Percentiles rank a stretch among this genome's conserved stretches.
Evolutionary conservation across 169 alveolate genomes (phyloP).

Genomic region (Cryptosporidium tyzzeri): DNA sequence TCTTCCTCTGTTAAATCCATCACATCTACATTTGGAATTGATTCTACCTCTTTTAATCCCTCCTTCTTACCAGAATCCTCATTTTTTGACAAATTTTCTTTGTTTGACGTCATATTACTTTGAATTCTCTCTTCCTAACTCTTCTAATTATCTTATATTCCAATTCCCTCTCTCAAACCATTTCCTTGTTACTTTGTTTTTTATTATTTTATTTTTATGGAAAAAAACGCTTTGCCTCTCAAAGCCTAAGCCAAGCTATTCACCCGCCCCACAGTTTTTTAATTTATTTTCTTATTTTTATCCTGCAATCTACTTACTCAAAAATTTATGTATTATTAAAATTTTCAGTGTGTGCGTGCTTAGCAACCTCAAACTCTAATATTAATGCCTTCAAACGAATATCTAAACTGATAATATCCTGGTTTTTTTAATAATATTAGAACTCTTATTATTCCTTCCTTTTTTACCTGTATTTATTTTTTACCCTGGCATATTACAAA

Average conservation of each 20-base stretch:
- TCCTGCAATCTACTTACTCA: neutral
- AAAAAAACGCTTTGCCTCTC: constrained; percentile 9
- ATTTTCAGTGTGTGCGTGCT: neutral
- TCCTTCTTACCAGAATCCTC: neutral
- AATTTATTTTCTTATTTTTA: neutral
- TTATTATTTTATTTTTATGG: neutral
- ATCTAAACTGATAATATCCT: neutral
- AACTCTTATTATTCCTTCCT: neutral
- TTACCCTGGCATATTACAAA: too few species aligned
- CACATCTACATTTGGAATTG: constrained; percentile 22
- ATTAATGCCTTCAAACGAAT: neutral
- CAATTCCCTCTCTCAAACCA: constrained; percentile 5
- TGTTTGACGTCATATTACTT: constrained; percentile 26
- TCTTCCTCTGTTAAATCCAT: constrained; percentile 75
- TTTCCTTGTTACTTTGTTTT: constrained; percentile 1
- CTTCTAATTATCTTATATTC: constrained; percentile 3
- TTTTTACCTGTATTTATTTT: too few species aligned
- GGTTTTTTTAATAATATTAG: too few species aligned
- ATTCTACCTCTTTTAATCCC: neutral
- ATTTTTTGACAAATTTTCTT: constrained; percentile 37
- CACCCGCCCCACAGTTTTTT: constrained; percentile 64
- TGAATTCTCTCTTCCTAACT: constrained; percentile 6
- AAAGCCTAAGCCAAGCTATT: constrained; percentile 12
- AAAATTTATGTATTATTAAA: neutral
- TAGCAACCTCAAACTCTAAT: too few species aligned